Evolutionary conservation across 768 basidiomycete species (phyloP).

Genomic region (Boletus subparvulus): DNA sequence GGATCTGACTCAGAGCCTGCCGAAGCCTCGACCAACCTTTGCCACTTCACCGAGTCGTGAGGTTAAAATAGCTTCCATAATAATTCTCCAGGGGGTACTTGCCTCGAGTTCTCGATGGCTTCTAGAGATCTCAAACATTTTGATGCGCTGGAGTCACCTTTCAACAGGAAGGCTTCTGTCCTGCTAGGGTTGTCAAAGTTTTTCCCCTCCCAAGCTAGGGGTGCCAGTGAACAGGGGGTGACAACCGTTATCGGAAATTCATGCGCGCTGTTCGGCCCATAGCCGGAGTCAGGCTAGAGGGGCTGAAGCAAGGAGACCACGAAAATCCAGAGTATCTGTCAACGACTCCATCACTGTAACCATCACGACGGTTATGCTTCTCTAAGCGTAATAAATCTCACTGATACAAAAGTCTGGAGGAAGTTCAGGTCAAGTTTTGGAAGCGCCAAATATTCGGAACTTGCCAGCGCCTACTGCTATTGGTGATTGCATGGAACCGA

Average conservation of each 20-base stretch:
- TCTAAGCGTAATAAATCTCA: slow-evolving; percentile 25
- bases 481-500: slow-evolving; percentile 15
- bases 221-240: not conserved
- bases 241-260: not conserved
- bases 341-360: slow-evolving; percentile 24
- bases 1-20: slow-evolving; percentile 21
- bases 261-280: not conserved
- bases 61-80: slow-evolving; percentile 26
- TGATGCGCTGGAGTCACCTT: not conserved
- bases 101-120: slow-evolving; percentile 17
- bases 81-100: slow-evolving; percentile 17
- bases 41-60: slow-evolving; percentile 9
- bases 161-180: slow-evolving; percentile 1
- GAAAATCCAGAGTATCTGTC: slow-evolving; percentile 5
- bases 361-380: slow-evolving; percentile 29
- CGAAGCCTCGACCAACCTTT: slow-evolving; percentile 13
- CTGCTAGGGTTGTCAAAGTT: not conserved
- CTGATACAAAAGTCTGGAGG: slow-evolving; percentile 24
- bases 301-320: slow-evolving; percentile 1
- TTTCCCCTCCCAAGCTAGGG: not conserved
- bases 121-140: slow-evolving; percentile 12
- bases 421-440: slow-evolving; percentile 18
- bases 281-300: not conserved
- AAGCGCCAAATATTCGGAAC: slow-evolving; percentile 20
- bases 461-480: slow-evolving; percentile 19